Percentiles rank a stretch among this genome's conserved stretches.
These are phyloP conservation scores for Sporobolomyces pararoseus DNA, from an alignment of 768 basidiomycete species.

Conservation along the genomic window DNA sequence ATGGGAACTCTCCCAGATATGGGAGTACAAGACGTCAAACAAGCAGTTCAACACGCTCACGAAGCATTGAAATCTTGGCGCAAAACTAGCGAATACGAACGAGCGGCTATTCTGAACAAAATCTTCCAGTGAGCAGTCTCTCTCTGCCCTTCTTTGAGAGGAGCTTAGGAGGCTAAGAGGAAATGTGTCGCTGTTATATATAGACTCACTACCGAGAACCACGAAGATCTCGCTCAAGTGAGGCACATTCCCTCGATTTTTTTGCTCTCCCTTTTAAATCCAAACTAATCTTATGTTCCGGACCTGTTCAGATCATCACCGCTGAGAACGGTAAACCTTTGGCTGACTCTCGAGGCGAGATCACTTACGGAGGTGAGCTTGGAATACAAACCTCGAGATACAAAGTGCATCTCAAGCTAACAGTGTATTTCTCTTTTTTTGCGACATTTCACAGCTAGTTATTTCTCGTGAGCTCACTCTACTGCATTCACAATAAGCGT, in stretches of 20 bases:
- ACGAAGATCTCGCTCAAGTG: slow-evolving; percentile 79
- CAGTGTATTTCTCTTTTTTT: slow-evolving; percentile 60
- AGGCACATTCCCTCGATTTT: too few relatives aligned
- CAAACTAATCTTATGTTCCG: too few relatives aligned
- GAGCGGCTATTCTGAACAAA: slow-evolving; percentile 74
- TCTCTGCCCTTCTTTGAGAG: too few relatives aligned
- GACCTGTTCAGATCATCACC: slow-evolving; percentile 50
- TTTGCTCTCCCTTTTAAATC: too few relatives aligned
- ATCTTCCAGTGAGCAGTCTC: slow-evolving; percentile 54
- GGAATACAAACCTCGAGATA: too few relatives aligned
- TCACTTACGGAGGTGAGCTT: slow-evolving; percentile 76
- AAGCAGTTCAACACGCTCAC: slow-evolving; percentile 76
- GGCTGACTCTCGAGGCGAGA: slow-evolving; percentile 79
- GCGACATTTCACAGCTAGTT: slow-evolving; percentile 32
- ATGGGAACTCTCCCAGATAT: slow-evolving; percentile 87
- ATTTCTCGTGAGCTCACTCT: slow-evolving; percentile 41
- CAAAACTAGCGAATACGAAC: slow-evolving; percentile 77
- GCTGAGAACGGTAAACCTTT: slow-evolving; percentile 94
- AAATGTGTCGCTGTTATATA: not conserved
- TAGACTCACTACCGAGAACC: slow-evolving; percentile 69
- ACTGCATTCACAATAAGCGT: too few relatives aligned
- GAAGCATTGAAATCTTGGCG: slow-evolving; percentile 81
- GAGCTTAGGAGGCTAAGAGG: too few relatives aligned
- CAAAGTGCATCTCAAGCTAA: too few relatives aligned
- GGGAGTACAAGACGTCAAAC: slow-evolving; percentile 73